These are phyloP conservation scores for Luvunga scandens DNA, from an alignment of 345 rosid species.

Conservation along the genomic window DNA sequence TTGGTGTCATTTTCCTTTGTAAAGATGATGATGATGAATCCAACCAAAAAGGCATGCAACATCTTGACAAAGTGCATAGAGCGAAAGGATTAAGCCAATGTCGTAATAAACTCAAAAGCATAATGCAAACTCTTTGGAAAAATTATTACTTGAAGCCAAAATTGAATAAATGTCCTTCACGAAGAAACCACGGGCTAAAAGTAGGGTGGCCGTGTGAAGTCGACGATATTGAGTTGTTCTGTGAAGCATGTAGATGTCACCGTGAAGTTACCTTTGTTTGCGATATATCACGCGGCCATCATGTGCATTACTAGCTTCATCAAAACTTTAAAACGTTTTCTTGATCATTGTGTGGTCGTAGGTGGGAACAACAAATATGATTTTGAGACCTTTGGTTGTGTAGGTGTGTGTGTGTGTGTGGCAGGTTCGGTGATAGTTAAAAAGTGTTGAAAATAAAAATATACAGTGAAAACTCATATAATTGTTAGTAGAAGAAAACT, in stretches of 20 bases:
- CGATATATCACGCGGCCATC: neutral
- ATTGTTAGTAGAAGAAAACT: too few species aligned
- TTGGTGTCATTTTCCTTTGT: slow-evolving; percentile 5
- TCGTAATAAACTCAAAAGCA: neutral
- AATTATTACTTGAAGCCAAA: slow-evolving; percentile 2
- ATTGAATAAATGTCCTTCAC: neutral
- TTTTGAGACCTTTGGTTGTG: too few species aligned
- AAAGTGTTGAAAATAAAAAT: too few species aligned
- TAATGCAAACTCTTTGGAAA: neutral
- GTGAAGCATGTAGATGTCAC: slow-evolving; percentile 7
- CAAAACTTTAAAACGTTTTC: too few species aligned
- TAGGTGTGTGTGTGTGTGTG: too few species aligned
- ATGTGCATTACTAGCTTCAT: too few species aligned
- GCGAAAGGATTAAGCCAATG: neutral
- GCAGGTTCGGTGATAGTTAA: too few species aligned
- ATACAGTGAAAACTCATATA: too few species aligned
- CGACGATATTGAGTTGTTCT: slow-evolving; percentile 7
- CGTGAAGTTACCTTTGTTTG: slow-evolving; percentile 12
- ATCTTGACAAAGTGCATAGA: neutral
- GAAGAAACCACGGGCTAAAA: neutral
- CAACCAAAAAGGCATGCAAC: neutral
- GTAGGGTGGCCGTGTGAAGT: slow-evolving; percentile 9
- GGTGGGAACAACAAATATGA: too few species aligned
- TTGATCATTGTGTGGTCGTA: too few species aligned
- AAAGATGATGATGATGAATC: neutral